phyloP scores from a whole-genome alignment of 1,139 yeast species.

The Petasospora rhodanensis region DNA sequence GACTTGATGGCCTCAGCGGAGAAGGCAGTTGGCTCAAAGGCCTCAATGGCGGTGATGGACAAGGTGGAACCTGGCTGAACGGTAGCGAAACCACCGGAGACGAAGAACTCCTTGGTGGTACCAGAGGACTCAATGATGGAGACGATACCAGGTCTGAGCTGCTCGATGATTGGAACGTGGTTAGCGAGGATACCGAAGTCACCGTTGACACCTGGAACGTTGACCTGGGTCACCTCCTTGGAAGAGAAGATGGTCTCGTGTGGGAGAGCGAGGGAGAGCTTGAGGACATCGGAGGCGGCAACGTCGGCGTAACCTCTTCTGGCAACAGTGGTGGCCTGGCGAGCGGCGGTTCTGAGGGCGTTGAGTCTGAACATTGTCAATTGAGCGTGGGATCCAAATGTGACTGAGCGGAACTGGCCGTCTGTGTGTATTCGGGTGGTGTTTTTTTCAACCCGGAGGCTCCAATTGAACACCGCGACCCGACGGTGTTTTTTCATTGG shows the following conservation, averaged over 20 bases:
- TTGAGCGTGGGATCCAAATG: too few relatives aligned
- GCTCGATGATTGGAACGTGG: conserved; percentile 98
- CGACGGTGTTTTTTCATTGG: too few relatives aligned
- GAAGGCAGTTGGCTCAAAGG: conserved; percentile 87
- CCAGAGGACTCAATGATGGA: conserved; percentile 84
- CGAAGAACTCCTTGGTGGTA: conserved; percentile 72
- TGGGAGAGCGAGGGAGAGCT: conserved; percentile 88
- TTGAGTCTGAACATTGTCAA: conserved; percentile 71
- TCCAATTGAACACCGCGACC: too few relatives aligned
- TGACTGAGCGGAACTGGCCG: background rate
- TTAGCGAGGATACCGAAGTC: conserved; percentile 96
- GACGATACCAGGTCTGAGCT: conserved; percentile 93
- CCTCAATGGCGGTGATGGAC: conserved; percentile 93
- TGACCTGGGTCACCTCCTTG: conserved; percentile 67
- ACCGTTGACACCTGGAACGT: conserved; percentile 94
- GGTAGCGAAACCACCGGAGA: conserved; percentile 96
- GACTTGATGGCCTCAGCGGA: conserved; percentile 75
- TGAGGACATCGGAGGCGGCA: conserved; percentile 69
- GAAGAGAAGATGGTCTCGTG: conserved; percentile 48
- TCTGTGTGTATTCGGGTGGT: background rate
- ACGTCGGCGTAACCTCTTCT: conserved; percentile 91
- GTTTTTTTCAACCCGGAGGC: too few relatives aligned
- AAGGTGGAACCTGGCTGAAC: conserved; percentile 93
- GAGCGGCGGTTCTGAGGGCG: conserved; percentile 50
- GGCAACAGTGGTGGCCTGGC: conserved; percentile 56